Base-by-base conservation (phyloP, 2,329 filamentous ascomycete genomes). In the Tympanopsis confertula region DNA sequence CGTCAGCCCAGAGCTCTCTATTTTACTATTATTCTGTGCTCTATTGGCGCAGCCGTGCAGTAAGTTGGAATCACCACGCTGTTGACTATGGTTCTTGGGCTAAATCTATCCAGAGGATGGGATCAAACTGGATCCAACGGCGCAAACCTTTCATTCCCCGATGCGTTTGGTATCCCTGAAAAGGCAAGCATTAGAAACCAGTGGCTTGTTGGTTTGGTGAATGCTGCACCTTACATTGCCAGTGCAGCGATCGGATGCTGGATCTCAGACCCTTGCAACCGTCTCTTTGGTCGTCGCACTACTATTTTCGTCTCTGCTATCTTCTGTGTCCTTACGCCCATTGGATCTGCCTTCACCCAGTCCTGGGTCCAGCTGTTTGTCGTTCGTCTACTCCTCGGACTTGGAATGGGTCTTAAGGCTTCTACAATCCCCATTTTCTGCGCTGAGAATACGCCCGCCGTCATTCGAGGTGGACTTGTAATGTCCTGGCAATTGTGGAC, bases 21-120 rank as follows among this genome's bases (percentile, higher is more conserved):
- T 47, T 65, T 80, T 44, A 82, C 80, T 24, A 80, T 85, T 45
- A 61, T 71, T 10, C 71, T 75, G 17, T 82, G 77, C 53, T 82
- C 79, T 29, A 71, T 84, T 38, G 78, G 76, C 37, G 79, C 79
- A 13, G 77, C 78, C n/a, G 76, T 82, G 7, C 74, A 79, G 47
- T 43, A 35, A 13, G 41, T 29, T 22, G 12, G n/a, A 12, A 19
- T 28, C 17, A 13, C 13, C 12, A n/a, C n/a, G n/a, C n/a, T n/a
- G n/a, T n/a, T n/a, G n/a, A n/a, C n/a, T n/a, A 22, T 28, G 13
- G 37, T 32, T 29, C 3, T 40, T 22, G 17, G 19, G 4, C 29
- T 38, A 5, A 32, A 32, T 15, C 13, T 7, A 12, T 19, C 36
- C 22, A 37, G 44, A n/a, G 76, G 78, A 18, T 82, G 76, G 77